Base-by-base conservation (phyloP, 331 rosid species). In the Malus hybrid region DNA sequence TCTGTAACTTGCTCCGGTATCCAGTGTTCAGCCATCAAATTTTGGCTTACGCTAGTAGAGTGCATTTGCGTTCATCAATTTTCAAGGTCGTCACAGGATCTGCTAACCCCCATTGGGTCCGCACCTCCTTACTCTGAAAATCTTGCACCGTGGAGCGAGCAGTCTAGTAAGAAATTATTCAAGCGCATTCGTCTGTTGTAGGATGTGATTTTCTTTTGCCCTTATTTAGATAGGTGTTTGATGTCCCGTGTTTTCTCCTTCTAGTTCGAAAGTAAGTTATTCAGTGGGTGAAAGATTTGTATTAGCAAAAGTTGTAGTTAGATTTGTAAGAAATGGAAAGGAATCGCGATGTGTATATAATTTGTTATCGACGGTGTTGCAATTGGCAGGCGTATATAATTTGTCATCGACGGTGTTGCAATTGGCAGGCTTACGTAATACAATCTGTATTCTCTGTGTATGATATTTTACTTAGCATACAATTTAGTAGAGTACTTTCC, bases 281-380 rank as follows among this genome's bases (percentile, higher is more conserved):
- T 66, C 67, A 68, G 75, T 70, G 69, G 73, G 75, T 63, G 68
- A 74, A 57, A 75, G 74, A 79, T 73, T 74, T 63, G 71, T 71
- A 30, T 60, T 42, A 69, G 71, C 48, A 5, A 48, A 39, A 68
- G 69, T 65, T 68, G 74, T 67, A 63, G 80, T 72, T 42, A 55
- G 71, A 46, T 76, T 69, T 72, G 74, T 74, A 76, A 67, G 82
- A 66, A 61, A 32, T 42, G 36, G n/a, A 55, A 26, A 63, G 61
- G 57, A 55, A 63, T 33, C 65, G 13, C 75, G 44, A 19, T 66
- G 55, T 85, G 91, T 87, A 83, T 53, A 83, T 82, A 82, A 56
- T 19, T 53, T 22, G 64, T 75, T 33, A 60, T 81, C 9, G 3
- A 15, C 8, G 56, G 44, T 36, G 44, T 36, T 36, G 34, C 34